Conservation (phyloP, 139 green algal species). For the Volvox africanus region DNA sequence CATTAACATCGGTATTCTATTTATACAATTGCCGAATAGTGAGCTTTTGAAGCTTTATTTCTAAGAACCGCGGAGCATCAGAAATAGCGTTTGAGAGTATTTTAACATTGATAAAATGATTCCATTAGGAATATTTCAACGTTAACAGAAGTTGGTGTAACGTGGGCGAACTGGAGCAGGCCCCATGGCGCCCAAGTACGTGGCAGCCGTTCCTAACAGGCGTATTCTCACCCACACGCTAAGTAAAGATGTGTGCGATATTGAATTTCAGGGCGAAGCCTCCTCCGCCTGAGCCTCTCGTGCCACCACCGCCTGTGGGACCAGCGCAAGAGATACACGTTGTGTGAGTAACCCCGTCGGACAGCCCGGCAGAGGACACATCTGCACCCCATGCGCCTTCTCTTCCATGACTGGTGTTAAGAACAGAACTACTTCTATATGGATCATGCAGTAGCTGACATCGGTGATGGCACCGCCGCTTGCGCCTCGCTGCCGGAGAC, state of each 20-base stretch:
- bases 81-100: background rate
- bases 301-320: background rate
- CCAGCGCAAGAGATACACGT: constrained; percentile 29
- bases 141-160: background rate
- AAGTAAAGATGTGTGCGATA: background rate
- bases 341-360: constrained; percentile 6
- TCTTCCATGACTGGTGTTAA: too few relatives aligned
- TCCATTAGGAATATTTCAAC: background rate
- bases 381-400: too few relatives aligned
- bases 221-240: background rate
- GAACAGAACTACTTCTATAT: too few relatives aligned
- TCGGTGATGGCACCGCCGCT: too few relatives aligned
- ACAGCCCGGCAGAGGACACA: too few relatives aligned
- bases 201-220: background rate
- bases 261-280: constrained; percentile 12
- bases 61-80: constrained; percentile 9
- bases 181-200: constrained; percentile 27
- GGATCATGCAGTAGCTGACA: too few relatives aligned
- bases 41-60: background rate
- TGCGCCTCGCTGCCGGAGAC: too few relatives aligned
- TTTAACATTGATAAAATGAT: background rate
- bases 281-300: background rate
- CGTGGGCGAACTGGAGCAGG: background rate
- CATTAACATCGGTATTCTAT: too few relatives aligned
- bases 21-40: too few relatives aligned